Conservation (phyloP, 169 alveolate species). For the Cryptosporidium baileyi region DNA sequence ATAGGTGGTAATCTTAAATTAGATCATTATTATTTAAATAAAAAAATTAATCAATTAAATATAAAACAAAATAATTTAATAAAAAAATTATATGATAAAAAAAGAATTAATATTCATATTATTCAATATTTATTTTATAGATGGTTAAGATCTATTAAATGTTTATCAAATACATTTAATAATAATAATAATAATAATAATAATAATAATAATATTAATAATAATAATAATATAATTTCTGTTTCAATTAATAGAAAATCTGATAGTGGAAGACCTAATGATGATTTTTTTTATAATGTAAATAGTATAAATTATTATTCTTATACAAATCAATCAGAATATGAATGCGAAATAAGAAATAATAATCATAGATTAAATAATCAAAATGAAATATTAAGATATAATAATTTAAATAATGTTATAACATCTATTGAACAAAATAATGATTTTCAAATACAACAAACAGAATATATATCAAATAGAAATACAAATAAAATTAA, state of each 20-base stretch:
- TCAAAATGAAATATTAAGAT: neutral
- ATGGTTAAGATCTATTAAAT: constrained; percentile 53
- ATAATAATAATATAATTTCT: neutral
- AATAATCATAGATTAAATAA: neutral
- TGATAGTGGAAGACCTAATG: constrained; percentile 53
- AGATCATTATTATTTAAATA: neutral
- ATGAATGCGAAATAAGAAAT: too few relatives aligned
- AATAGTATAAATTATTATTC: neutral
- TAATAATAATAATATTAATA: neutral
- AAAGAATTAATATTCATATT: constrained; percentile 13
- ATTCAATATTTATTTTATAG: constrained; percentile 58
- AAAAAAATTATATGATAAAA: neutral
- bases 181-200: neutral
- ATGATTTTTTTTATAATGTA: constrained; percentile 24
- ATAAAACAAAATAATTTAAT: neutral
- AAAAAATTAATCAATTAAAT: neutral
- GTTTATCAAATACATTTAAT: neutral
- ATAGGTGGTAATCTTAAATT: constrained; percentile 16
- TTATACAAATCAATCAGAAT: neutral
- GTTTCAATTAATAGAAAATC: neutral
- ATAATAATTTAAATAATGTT: neutral
- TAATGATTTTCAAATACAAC: too few relatives aligned
- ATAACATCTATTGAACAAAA: neutral
- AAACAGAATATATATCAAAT: too few relatives aligned
- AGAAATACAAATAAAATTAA: neutral